Base-by-base conservation (phyloP, 1,284 basidiomycete genomes). In the Trametes pubescens region DNA sequence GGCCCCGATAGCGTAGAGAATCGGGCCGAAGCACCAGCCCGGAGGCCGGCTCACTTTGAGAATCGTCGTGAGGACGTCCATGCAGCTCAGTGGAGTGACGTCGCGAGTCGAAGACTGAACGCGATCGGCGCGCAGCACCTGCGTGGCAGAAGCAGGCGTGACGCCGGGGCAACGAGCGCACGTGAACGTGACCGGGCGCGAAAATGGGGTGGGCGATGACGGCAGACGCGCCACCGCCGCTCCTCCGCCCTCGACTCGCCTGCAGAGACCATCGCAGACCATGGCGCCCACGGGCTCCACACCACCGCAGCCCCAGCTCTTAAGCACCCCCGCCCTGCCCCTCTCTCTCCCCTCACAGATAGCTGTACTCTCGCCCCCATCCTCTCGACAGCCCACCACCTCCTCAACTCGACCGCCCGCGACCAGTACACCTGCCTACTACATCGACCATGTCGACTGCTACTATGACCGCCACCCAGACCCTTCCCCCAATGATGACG, bases 1-100 rank as follows among this genome's bases (percentile, higher is more conserved):
- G n/a, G 60, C 51, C 7, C 66, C 66, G 32, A 68, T 68, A 18
- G 51, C 54, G 34, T 51, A 68, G 2, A 68, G 59, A 10, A 60
- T 68, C 6, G 67, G 64, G 10, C 62, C 67, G 18, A 68, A 68
- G 21, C 24, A 60, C 64, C 62, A 65, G 35, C 67, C 64, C 13
- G 55, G 44, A 2, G 64, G 62, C 3, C 64, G 43, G 40, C 61
- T 62, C 16, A 57, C 64, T 29, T 57, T 66, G 38, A 64, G 6
- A 24, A 65, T 32, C 16, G 51, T 51, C n/a, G 18, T 52, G 8
- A 62, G 40, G 2, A 47, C 52, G 37, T 59, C 56, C 57, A 61
- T 57, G 4, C 29, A n/a, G n/a, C 18, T 26, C 29, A 13, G 48
- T 34, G 29, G 48, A 10, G 44, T 22, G 46, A 22, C 11, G 8